phyloP scores from a whole-genome alignment of 208 protist species.

The Dictyostelium gargantuum region DNA sequence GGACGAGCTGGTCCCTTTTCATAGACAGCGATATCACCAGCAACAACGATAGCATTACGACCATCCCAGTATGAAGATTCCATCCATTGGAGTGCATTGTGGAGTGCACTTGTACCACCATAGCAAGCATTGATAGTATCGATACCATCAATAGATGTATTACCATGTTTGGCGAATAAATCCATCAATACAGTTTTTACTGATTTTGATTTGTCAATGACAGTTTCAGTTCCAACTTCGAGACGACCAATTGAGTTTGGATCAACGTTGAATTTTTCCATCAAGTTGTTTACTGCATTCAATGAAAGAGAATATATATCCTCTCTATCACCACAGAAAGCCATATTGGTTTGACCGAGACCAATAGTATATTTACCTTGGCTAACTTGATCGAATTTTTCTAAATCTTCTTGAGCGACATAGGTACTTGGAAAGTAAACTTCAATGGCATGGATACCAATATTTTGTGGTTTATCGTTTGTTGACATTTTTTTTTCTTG shows the following conservation, averaged over 20 bases:
- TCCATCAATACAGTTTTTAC: conserved; percentile 91
- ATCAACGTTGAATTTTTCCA: conserved; percentile 86
- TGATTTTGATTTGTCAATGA: conserved; percentile 92
- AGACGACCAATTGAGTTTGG: conserved; percentile 87
- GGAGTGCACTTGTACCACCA: conserved; percentile 90
- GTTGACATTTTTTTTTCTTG: background rate
- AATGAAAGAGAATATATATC: conserved; percentile 91
- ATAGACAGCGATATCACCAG: conserved; percentile 92
- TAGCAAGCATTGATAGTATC: conserved; percentile 93
- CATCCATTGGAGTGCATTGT: conserved; percentile 91
- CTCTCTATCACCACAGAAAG: conserved; percentile 89
- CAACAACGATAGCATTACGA: conserved; percentile 89
- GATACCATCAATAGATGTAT: conserved; percentile 84
- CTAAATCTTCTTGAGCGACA: conserved; percentile 88
- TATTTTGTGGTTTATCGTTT: conserved; percentile 72
- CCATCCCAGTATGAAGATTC: conserved; percentile 88
- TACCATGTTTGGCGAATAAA: conserved; percentile 84
- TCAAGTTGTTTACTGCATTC: conserved; percentile 82
- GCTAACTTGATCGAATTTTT: conserved; percentile 77
- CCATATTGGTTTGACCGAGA: conserved; percentile 89
- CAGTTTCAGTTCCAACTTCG: conserved; percentile 93
- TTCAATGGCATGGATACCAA: conserved; percentile 91
- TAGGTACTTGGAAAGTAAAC: conserved; percentile 88
- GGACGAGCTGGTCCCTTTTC: conserved; percentile 79
- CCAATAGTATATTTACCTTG: conserved; percentile 92